phyloP scores from a whole-genome alignment of 352 stramenopile species.

The Phytophthora hybrid region DNA sequence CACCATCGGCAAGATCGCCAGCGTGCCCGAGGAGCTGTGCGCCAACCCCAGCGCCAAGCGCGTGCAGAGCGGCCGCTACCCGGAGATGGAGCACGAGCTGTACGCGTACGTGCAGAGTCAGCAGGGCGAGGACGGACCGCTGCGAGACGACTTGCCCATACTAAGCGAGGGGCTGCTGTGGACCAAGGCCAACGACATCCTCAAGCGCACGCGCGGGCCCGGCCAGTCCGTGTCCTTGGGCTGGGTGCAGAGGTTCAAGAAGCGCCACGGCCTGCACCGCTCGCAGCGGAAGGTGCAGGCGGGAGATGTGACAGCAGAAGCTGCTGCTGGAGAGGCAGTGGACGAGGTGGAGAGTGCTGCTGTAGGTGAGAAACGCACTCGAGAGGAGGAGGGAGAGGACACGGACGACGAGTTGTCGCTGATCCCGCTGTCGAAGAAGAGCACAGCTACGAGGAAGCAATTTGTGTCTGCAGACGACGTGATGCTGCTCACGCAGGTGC shows the following conservation, averaged over 20 bases:
- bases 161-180: conserved; percentile 40
- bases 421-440: conserved; percentile 12
- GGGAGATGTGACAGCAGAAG: neutral
- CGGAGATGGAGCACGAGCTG: conserved; percentile 45
- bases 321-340: neutral
- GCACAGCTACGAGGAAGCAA: conserved; percentile 9
- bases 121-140: conserved; percentile 2
- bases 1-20: conserved; percentile 49
- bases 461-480: conserved; percentile 51
- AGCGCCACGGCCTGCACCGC: conserved; percentile 45
- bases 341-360: neutral
- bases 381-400: neutral
- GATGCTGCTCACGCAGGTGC: conserved; percentile 42
- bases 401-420: conserved; percentile 11
- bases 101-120: conserved; percentile 27
- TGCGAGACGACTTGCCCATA: conserved; percentile 13
- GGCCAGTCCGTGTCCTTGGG: conserved; percentile 39
- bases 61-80: conserved; percentile 45
- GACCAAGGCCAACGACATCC: conserved; percentile 51
- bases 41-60: conserved; percentile 43
- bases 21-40: conserved; percentile 37
- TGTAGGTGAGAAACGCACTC: neutral
- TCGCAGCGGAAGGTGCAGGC: conserved; percentile 14
- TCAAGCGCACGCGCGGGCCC: conserved; percentile 24
- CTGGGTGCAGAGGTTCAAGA: conserved; percentile 52